A percentile compares a stretch with the other conserved stretches of the same genome.
These are phyloP conservation scores for Emmonsia crescens DNA, from an alignment of 2,329 filamentous ascomycete genomes.

Conservation along the genomic window DNA sequence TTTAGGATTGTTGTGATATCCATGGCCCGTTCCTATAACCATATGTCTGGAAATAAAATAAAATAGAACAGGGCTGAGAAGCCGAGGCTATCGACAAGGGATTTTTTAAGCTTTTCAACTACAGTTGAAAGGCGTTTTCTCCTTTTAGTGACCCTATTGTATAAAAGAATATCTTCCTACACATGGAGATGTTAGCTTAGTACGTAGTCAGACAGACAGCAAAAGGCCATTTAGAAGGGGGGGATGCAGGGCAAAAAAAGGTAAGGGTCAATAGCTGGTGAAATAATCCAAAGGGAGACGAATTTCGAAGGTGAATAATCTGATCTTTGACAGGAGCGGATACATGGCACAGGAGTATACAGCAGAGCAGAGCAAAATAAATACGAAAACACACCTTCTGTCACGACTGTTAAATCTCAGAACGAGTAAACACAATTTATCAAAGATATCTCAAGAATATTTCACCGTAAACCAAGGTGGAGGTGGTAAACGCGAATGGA, in stretches of 20 bases:
- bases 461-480: not conserved
- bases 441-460: not conserved
- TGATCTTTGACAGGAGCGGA: not conserved
- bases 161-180: not conserved
- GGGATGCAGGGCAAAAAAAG: not conserved
- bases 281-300: not conserved
- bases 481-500: not conserved
- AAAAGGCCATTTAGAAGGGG: not conserved
- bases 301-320: not conserved
- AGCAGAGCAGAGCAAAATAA: not conserved
- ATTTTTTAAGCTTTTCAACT: not conserved
- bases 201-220: not conserved
- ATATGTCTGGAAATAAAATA: not conserved
- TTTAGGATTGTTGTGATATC: slow-evolving; percentile 44
- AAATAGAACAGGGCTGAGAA: not conserved
- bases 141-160: not conserved
- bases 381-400: not conserved
- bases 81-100: not conserved
- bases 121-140: not conserved
- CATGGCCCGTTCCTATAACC: slow-evolving; percentile 26
- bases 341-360: not conserved
- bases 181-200: not conserved
- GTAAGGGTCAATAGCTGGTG: not conserved
- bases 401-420: not conserved
- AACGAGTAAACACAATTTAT: not conserved